Conservation (phyloP, 2,329 filamentous ascomycete genomes). For the Aspergillus sergii region DNA sequence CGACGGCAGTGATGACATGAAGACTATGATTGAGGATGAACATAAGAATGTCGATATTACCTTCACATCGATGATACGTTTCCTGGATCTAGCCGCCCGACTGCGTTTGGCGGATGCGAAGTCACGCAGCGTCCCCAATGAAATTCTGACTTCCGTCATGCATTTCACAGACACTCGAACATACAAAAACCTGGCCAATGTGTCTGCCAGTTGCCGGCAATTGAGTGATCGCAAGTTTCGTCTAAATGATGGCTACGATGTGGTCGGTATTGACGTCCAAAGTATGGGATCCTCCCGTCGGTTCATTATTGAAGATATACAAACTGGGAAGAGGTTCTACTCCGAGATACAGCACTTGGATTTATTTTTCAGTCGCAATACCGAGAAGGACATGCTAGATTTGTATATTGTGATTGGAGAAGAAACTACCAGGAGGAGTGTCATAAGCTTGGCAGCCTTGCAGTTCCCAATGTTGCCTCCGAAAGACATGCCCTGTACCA, state of each 20-base stretch:
- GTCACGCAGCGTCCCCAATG: constrained; percentile 20
- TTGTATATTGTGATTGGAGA: constrained; percentile 17
- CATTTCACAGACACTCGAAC: constrained; percentile 18
- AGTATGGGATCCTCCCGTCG: not conserved
- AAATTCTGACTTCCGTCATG: constrained; percentile 21
- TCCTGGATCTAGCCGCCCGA: constrained; percentile 16
- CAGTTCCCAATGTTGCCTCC: not conserved
- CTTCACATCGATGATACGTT: constrained; percentile 11
- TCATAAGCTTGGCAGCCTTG: constrained; percentile 9
- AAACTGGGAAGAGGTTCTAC: constrained; percentile 8
- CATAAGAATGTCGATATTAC: not conserved
- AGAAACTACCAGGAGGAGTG: constrained; percentile 9
- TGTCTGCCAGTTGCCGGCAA: constrained; percentile 16
- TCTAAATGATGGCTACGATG: constrained; percentile 19
- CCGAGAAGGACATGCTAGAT: not conserved
- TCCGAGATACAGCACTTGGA: not conserved
- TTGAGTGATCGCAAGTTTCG: constrained; percentile 13
- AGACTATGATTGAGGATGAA: not conserved
- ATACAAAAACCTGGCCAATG: constrained; percentile 13
- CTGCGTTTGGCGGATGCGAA: constrained; percentile 4
- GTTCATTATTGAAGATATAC: constrained; percentile 15
- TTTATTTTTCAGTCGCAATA: too few relatives aligned
- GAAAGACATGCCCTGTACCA: not conserved
- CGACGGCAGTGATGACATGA: not conserved
- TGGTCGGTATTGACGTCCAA: constrained; percentile 6